A percentile compares a stretch with the other conserved stretches of the same genome.
Evolutionary conservation across 495 filamentous ascomycete genomes (phyloP).

Genomic region (Jackrogersella multiformis): DNA sequence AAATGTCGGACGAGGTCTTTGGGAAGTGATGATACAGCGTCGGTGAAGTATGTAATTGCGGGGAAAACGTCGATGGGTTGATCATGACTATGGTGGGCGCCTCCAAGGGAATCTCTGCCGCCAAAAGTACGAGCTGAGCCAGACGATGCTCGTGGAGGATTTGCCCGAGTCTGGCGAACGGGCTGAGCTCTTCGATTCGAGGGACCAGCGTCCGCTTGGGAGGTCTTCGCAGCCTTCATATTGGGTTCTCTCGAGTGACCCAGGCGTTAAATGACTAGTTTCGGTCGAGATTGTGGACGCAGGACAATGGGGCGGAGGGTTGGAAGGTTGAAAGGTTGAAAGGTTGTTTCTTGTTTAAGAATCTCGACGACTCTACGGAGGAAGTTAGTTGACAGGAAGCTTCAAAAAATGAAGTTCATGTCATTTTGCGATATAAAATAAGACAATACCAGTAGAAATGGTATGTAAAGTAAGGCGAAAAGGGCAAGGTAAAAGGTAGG

Average conservation of each 20-base stretch:
- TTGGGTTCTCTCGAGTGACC: constrained; percentile 31
- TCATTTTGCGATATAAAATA: constrained; percentile 41
- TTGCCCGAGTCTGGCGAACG: constrained; percentile 66
- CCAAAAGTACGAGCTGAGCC: constrained; percentile 51
- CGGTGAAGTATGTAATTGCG: constrained; percentile 92
- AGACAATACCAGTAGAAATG: constrained; percentile 26
- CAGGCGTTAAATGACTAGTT: too few relatives aligned
- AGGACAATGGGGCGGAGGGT: too few relatives aligned
- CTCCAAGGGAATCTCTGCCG: constrained; percentile 53
- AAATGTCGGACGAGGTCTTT: constrained; percentile 95
- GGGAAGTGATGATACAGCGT: constrained; percentile 90
- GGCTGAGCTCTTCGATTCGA: constrained; percentile 66
- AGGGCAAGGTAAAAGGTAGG: constrained; percentile 31
- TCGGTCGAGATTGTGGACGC: too few relatives aligned
- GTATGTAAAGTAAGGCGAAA: constrained; percentile 33
- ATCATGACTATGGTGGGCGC: constrained; percentile 54
- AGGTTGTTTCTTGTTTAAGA: constrained; percentile 22
- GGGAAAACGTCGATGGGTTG: constrained; percentile 79
- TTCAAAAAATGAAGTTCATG: constrained; percentile 44
- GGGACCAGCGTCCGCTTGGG: constrained; percentile 51
- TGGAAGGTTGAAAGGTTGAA: not conserved
- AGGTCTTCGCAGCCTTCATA: constrained; percentile 64
- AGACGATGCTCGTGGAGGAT: constrained; percentile 59
- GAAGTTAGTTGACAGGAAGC: constrained; percentile 37
- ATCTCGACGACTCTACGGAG: constrained; percentile 22